These are phyloP conservation scores for Amanita pallidorosea DNA, from an alignment of 768 basidiomycete genomes.

Conservation along the genomic window DNA sequence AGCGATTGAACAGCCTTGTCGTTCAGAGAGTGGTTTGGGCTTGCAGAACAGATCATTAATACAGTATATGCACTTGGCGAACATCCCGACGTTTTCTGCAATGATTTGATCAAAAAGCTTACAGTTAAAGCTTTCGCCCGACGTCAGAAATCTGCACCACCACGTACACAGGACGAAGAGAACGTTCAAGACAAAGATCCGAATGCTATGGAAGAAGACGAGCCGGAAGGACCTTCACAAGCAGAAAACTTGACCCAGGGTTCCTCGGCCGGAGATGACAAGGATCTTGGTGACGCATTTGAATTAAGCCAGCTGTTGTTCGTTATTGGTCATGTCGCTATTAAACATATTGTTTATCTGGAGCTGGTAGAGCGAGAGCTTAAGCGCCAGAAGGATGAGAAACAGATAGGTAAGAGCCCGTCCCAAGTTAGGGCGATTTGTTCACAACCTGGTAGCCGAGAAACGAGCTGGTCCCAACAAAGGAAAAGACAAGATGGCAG, in stretches of 20 bases:
- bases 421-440: not conserved
- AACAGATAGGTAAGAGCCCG: slow-evolving; percentile 50
- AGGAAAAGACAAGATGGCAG: slow-evolving; percentile 54
- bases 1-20: slow-evolving; percentile 69
- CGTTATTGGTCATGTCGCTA: slow-evolving; percentile 91
- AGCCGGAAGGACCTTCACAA: slow-evolving; percentile 22
- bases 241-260: slow-evolving; percentile 15
- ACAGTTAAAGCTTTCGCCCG: slow-evolving; percentile 57
- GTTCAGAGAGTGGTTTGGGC: slow-evolving; percentile 90
- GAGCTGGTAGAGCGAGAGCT: slow-evolving; percentile 93
- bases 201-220: slow-evolving; percentile 49
- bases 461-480: slow-evolving; percentile 26
- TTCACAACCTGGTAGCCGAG: slow-evolving; percentile 36
- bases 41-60: slow-evolving; percentile 95
- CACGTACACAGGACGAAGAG: slow-evolving; percentile 11
- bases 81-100: slow-evolving; percentile 81
- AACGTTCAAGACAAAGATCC: slow-evolving; percentile 18
- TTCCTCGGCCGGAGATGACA: slow-evolving; percentile 13
- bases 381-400: slow-evolving; percentile 93
- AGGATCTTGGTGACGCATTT: slow-evolving; percentile 73
- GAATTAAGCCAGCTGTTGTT: slow-evolving; percentile 90
- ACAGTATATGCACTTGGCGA: slow-evolving; percentile 92
- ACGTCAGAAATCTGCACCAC: slow-evolving; percentile 15
- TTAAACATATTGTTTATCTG: slow-evolving; percentile 95
- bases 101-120: slow-evolving; percentile 73